phyloP scores from a whole-genome alignment of 2,329 filamentous ascomycete species.

The Penicillium sp. region DNA sequence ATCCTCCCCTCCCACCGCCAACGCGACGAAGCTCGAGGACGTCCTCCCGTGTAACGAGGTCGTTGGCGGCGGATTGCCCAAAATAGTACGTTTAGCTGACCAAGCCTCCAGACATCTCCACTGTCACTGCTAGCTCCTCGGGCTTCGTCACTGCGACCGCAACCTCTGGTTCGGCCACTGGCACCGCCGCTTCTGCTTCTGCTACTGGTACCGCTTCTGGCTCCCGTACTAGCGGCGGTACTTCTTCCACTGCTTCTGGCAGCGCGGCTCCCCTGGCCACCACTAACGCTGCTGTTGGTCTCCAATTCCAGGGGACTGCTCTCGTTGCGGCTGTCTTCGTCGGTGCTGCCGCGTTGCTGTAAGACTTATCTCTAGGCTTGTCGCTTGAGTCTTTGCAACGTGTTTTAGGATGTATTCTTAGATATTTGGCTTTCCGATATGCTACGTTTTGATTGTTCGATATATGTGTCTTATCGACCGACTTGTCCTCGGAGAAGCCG shows the following conservation, averaged over 20 bases:
- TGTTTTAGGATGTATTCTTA: slow-evolving; percentile 15
- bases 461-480: background rate
- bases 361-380: slow-evolving; percentile 12
- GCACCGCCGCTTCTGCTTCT: slow-evolving; percentile 18
- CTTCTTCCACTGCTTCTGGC: slow-evolving; percentile 16
- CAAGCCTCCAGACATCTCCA: slow-evolving; percentile 16
- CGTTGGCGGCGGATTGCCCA: background rate
- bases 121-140: slow-evolving; percentile 34
- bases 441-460: slow-evolving; percentile 13
- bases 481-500: background rate
- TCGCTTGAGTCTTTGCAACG: slow-evolving; percentile 3
- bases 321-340: slow-evolving; percentile 48
- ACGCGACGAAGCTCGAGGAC: background rate
- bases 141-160: slow-evolving; percentile 30
- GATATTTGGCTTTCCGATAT: slow-evolving; percentile 19
- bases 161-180: slow-evolving; percentile 31
- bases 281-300: slow-evolving; percentile 33
- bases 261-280: slow-evolving; percentile 12
- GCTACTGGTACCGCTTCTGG: slow-evolving; percentile 20
- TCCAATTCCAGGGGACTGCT: slow-evolving; percentile 41
- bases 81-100: slow-evolving; percentile 10
- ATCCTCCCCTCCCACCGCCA: background rate
- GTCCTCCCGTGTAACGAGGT: background rate
- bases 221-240: slow-evolving; percentile 4
- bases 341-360: slow-evolving; percentile 46